Evolutionary conservation across 495 filamentous ascomycete genomes (phyloP).

Genomic region (Xylaria longipes): DNA sequence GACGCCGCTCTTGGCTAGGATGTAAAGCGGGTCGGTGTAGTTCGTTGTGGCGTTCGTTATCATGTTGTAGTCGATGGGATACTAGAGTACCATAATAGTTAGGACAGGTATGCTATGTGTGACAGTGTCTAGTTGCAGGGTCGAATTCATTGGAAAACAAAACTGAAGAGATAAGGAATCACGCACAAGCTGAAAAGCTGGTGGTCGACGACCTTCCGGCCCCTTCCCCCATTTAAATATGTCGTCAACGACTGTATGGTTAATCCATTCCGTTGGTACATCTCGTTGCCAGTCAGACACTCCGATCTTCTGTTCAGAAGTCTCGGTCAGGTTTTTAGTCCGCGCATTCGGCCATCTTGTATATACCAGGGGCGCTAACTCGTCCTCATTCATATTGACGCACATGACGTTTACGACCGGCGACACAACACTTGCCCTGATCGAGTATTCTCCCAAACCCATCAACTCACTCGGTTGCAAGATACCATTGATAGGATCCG

Average conservation of each 20-base stretch:
- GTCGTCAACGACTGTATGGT: conserved; percentile 69
- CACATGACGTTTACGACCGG: conserved; percentile 75
- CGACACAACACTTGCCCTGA: conserved; percentile 68
- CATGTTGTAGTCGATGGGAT: conserved; percentile 67
- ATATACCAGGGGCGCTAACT: conserved; percentile 69
- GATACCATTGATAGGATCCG: conserved; percentile 65
- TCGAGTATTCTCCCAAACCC: conserved; percentile 68
- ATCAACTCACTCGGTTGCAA: conserved; percentile 68
- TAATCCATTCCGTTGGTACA: conserved; percentile 50
- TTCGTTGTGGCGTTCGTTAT: conserved; percentile 59
- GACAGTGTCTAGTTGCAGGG: not conserved
- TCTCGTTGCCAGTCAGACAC: conserved; percentile 40
- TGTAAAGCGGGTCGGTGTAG: conserved; percentile 61
- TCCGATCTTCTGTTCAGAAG: conserved; percentile 33
- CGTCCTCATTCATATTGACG: conserved; percentile 61
- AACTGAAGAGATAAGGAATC: not conserved
- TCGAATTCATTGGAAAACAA: not conserved
- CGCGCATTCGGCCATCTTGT: conserved; percentile 58
- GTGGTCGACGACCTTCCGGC: conserved; percentile 57
- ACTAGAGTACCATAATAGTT: conserved; percentile 31
- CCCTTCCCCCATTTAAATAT: conserved; percentile 67
- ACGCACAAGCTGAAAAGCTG: conserved; percentile 65
- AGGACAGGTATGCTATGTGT: not conserved
- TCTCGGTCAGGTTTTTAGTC: conserved; percentile 28
- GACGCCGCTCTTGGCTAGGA: conserved; percentile 61